A percentile compares a stretch with the other conserved stretches of the same genome.
Conservation (phyloP, 208 protist species). For the Acanthamoeba rhysodes region DNA sequence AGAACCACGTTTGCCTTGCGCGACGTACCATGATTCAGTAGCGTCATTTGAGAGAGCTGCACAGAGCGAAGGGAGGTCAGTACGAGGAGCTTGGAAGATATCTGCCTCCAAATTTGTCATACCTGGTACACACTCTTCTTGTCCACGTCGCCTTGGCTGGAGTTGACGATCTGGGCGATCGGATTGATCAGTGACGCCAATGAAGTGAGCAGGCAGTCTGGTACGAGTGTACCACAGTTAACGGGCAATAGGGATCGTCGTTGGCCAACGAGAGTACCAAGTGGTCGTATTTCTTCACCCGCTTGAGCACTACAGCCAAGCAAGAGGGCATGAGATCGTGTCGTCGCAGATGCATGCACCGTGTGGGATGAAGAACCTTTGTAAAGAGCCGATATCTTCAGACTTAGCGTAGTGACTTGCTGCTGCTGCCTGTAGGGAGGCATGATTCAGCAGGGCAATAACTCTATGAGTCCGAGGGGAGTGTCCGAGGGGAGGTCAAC, state of each 20-base stretch:
- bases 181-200: neutral
- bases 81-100: too few species aligned
- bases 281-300: slow-evolving; percentile 8
- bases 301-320: neutral
- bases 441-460: neutral
- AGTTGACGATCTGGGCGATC: neutral
- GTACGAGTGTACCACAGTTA: slow-evolving; percentile 3
- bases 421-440: neutral
- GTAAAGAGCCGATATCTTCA: slow-evolving; percentile 17
- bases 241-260: neutral
- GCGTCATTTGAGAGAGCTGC: neutral
- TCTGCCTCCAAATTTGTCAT: neutral
- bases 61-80: neutral
- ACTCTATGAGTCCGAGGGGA: neutral
- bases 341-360: neutral
- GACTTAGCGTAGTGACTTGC: neutral
- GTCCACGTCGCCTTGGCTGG: neutral
- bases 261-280: neutral
- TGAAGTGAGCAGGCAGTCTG: neutral
- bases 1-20: neutral
- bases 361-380: neutral
- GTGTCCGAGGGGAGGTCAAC: neutral
- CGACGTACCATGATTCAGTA: slow-evolving; percentile 34
- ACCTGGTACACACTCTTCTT: slow-evolving; percentile 34
- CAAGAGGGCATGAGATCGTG: neutral